These are phyloP conservation scores for Alternaria consortialis DNA, from an alignment of 2,329 filamentous ascomycete genomes.

Conservation along the genomic window DNA sequence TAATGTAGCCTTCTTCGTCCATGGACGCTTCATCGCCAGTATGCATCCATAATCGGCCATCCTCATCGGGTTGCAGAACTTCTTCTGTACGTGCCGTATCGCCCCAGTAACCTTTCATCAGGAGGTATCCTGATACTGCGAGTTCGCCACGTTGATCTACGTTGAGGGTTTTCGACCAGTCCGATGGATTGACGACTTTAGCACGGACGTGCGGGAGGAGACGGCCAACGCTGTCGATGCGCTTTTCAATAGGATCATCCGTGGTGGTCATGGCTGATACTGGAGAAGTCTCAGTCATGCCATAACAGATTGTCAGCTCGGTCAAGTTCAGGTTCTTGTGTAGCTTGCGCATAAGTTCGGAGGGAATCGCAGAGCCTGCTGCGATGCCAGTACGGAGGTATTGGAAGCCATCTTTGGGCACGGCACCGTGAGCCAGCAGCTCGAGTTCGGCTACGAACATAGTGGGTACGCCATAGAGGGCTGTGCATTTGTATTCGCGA, in stretches of 20 bases:
- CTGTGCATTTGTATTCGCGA: constrained; percentile 70
- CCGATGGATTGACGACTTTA: constrained; percentile 77
- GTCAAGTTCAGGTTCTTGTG: constrained; percentile 77
- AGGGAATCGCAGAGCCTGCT: constrained; percentile 85
- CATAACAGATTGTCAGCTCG: constrained; percentile 92
- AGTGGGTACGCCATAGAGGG: constrained; percentile 88
- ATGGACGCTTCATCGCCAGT: constrained; percentile 92
- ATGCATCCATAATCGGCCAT: constrained; percentile 79
- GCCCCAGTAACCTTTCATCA: constrained; percentile 93
- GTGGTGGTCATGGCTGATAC: constrained; percentile 82
- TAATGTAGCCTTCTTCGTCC: constrained; percentile 82
- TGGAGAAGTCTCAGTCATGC: constrained; percentile 90
- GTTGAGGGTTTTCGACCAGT: constrained; percentile 68
- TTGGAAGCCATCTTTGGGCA: constrained; percentile 63
- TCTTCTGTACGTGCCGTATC: constrained; percentile 74
- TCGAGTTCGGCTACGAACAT: constrained; percentile 95
- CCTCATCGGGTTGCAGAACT: constrained; percentile 67
- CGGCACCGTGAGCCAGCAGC: constrained; percentile 66
- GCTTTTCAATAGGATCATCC: constrained; percentile 74
- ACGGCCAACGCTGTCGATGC: constrained; percentile 79
- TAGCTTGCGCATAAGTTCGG: constrained; percentile 79
- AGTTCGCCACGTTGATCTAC: constrained; percentile 79
- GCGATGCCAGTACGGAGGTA: constrained; percentile 88
- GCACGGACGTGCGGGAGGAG: constrained; percentile 81
- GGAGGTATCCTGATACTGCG: constrained; percentile 81